Evolutionary conservation across 108 stramenopile species (phyloP).

Genomic region (Skeletonema grethae): DNA sequence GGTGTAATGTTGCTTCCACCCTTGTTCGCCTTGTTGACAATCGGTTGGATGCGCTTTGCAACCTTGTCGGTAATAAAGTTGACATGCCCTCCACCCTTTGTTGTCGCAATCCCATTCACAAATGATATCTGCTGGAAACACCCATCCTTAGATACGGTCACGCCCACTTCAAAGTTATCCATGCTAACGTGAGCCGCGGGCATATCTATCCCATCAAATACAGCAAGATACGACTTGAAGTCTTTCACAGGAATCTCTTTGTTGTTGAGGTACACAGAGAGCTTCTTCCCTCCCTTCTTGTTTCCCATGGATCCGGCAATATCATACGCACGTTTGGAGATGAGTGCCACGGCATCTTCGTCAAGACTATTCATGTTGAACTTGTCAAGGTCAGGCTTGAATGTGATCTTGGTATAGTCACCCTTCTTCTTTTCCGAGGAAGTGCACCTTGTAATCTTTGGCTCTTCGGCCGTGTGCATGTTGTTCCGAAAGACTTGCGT

Average conservation of each 20-base stretch:
- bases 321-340: conserved; percentile 97
- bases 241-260: conserved; percentile 82
- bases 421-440: conserved; percentile 71
- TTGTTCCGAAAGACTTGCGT: conserved; percentile 90
- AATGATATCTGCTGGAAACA: conserved; percentile 95
- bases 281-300: conserved; percentile 75
- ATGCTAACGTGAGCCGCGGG: conserved; percentile 84
- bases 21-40: conserved; percentile 94
- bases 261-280: conserved; percentile 92
- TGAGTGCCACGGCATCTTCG: conserved; percentile 86
- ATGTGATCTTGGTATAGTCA: conserved; percentile 98
- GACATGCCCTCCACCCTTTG: conserved; percentile 96
- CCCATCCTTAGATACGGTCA: conserved; percentile 63
- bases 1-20: conserved; percentile 86
- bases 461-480: conserved; percentile 80
- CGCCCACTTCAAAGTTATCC: conserved; percentile 88
- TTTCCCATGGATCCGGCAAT: conserved; percentile 94
- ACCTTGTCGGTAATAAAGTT: conserved; percentile 90
- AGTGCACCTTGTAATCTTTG: conserved; percentile 66
- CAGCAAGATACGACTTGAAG: conserved; percentile 91
- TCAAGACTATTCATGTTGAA: conserved; percentile 95
- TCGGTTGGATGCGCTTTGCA: conserved; percentile 53
- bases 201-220: conserved; percentile 85
- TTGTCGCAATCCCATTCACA: conserved; percentile 96
- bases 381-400: conserved; percentile 90